Evolutionary conservation across 371 early-diverging fungal species (phyloP), one percentile per base, ranked within the genome.

Genomic region (Lichtheimia ramosa): DNA sequence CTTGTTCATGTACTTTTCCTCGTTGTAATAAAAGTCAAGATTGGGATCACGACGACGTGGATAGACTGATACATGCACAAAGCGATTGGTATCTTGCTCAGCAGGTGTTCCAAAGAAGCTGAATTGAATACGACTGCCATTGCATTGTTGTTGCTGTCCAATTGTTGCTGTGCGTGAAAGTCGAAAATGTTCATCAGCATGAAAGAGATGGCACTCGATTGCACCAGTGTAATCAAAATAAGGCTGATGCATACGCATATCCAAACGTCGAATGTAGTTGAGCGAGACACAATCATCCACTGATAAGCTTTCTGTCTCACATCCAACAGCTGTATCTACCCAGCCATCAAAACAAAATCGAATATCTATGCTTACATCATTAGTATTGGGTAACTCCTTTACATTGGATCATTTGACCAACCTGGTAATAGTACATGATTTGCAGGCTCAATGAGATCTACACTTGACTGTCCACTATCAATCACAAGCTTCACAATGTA

Each of bases 21-120:
- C 55, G 13, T 67, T 64, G 25, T 54, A 55, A 21, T 62, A 67
- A 16, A 59, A 57, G 8, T 25, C 18, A 4, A 50, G 18, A 21
- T 71, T 71, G 50, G 71, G 71, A 48, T 71, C 62, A 48, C 56
- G 61, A 24, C 20, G 10, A 20, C 52, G 64, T 3, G 66, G 67
- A 34, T 64, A 71, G 1, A 71, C 24, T 3, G 67, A 58, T 3
- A 61, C 54, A 28, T 71, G 66, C 6, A 71, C 60, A 21, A 55
- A 41, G 16, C 56, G 41, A n/a, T 34, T 24, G 40, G 15, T 53
- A 41, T 55, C 24, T 24, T 56, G 52, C 23, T 55, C 56, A 27
- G 24, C 58, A 48, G 12, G 64, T 59, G 39, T n/a, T 12, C 69
- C 69, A 42, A 54, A 69, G 10, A 69, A 48, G 14, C 51, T 62